Base-by-base conservation (phyloP, 805 yeast genomes). In the Ogataea dorogensis region DNA sequence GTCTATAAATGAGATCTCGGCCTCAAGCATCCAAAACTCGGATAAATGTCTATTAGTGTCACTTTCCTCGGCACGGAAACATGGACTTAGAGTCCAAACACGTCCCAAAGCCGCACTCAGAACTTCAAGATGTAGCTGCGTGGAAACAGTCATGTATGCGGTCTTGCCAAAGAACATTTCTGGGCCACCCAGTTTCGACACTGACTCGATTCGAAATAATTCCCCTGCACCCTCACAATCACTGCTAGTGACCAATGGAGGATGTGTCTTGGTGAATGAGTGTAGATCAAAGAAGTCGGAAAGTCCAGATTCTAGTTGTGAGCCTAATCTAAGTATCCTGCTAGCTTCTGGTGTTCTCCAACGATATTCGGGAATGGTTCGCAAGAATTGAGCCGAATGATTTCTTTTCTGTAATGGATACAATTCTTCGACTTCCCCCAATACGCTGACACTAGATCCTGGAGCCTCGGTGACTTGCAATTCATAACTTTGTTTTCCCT, bases 171-270 rank as follows among this genome's bases (percentile, higher is more conserved):
- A 86, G 51, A 85, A 86, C 40, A 14, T 43, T 45, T 42, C 63
- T 37, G 32, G 33, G 28, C 40, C 43, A 2, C 9, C 28, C 10
- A 40, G 36, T 17, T 56, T 44, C 14, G 60, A 46, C 5, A 52
- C 55, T 2, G 72, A 46, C 31, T 62, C 67, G 8, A 89, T 63
- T 29, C 63, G 64, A 47, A 93, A 93, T 43, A 85, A 75, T 55
- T 93, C 98, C 4, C 98, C 98, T 3, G 95, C 97, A 12, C 98
- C 98, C 63, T 93, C 99, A 56, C 98, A 91, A 58, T 93, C 98
- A 1, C 94, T 77, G 8, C 86, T 69, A 0, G 98, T 93, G 15
- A 91, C 63, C 9, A 91, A 50, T 6, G 99, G 98, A 3, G 98
- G 95, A 17, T 79, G 68, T 0, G 86, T 87, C 63, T 86, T 89